Conservation (phyloP, 1,284 basidiomycete species). For the Erythrobasidium hasegawianum region DNA sequence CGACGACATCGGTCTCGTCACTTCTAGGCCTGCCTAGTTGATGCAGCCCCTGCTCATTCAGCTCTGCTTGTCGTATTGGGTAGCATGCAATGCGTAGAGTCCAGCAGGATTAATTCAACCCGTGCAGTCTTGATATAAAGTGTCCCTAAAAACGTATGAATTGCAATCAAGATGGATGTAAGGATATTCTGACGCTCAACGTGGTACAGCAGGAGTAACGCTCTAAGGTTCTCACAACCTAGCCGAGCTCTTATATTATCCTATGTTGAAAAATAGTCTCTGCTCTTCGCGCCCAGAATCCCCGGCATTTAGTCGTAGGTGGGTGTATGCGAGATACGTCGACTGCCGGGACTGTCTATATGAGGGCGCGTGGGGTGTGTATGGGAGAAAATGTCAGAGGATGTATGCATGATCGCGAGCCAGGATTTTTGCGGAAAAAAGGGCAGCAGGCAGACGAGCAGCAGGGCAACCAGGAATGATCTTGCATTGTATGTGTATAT, state of each 20-base stretch:
- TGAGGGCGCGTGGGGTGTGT: conserved; percentile 25
- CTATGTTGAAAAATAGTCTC: neutral
- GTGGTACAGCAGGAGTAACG: conserved; percentile 39
- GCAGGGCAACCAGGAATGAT: too few species aligned
- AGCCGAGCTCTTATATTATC: conserved; percentile 7
- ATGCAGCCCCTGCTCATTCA: too few species aligned
- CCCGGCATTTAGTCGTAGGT: conserved; percentile 24
- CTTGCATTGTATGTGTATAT: too few species aligned
- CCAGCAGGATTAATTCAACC: too few species aligned
- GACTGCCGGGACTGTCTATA: conserved; percentile 35
- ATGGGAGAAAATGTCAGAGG: neutral
- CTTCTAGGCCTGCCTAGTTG: too few species aligned
- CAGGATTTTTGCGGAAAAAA: too few species aligned
- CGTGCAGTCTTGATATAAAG: too few species aligned
- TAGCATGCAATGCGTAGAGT: too few species aligned
- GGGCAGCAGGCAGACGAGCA: too few species aligned
- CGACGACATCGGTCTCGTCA: too few species aligned
- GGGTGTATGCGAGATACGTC: neutral
- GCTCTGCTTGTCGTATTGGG: too few species aligned
- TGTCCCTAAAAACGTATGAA: too few species aligned
- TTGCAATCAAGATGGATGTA: neutral
- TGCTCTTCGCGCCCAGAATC: conserved; percentile 25
- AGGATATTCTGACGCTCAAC: conserved; percentile 40
- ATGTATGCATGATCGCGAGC: neutral
- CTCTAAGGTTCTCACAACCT: neutral